Base-by-base conservation (phyloP, 2,329 filamentous ascomycete species). In the Madurella mycetomatis region DNA sequence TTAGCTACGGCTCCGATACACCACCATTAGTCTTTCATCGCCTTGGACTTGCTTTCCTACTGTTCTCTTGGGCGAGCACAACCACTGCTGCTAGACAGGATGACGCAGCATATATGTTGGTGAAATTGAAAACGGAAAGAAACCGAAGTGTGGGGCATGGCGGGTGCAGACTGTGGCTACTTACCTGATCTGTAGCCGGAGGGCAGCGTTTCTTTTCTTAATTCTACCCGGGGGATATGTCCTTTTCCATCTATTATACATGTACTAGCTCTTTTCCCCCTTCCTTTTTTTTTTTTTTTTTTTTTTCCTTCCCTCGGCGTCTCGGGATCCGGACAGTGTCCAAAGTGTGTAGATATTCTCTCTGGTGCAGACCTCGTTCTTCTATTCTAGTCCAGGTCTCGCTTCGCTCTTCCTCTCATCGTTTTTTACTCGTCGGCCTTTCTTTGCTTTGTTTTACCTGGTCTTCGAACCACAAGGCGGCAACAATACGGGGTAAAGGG, bases 241-340 rank as follows among this genome's bases (percentile, higher is more conserved):
- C n/a, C 9, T 19, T 47, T 19, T 17, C n/a, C 9, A 12, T 25
- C 5, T 25, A 37, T 17, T 55, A 48, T 55, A 55, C 43, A 55
- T 51, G 48, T 55, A 55, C 19, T 48, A 51, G 47, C 39, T 41
- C 15, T 41, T 42, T 49, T 2, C 5, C 25, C 17, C 37, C 8
- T 48, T n/a, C 30, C 7, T 31, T 19, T 40, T 9, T 16, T 32
- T 42, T 49, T 42, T 7, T 49, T 43, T n/a, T n/a, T n/a, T n/a
- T n/a, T n/a, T 12, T 12, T 30, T 41, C 17, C 34, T 5, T 16
- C n/a, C 18, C 34, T 11, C 4, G 34, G 34, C 34, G 34, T 37
- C 34, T 37, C 11, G 34, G 11, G 34, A 37, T 37, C 34, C 11
- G 34, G 34, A 25, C 34, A 37, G 34, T 37, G 34, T 37, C 4